Base-by-base conservation (phyloP, 2,329 filamentous ascomycete genomes). In the Sporothrix pseudoabietina region DNA sequence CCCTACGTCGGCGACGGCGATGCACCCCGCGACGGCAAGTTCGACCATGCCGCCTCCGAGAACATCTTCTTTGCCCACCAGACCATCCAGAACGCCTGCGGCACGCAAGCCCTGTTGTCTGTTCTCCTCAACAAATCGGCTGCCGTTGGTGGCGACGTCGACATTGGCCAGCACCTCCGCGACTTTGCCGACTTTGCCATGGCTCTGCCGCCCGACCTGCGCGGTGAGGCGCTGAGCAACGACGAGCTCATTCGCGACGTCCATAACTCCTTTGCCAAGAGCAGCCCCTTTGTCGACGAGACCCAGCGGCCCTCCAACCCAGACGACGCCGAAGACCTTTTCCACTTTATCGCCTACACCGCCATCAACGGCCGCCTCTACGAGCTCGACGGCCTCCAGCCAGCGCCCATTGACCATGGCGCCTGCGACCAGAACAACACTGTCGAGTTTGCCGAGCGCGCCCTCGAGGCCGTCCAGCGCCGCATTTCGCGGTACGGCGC, bases 21-120 rank as follows among this genome's bases (percentile, higher is more conserved):
- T 71, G 87, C 87, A 61, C 94, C 94, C 0, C 88, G 90, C 76
- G 94, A 98, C 81, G 96, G 96, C 75, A 86, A 84, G 47, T 97
- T 93, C 82, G 94, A 98, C 83, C 85, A 89, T 77, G 86, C 85
- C 19, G 93, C 94, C 16, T 85, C 92, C 22, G 90, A 94, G 75
- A 86, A 88, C 75, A 87, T 97, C 78, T 99, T 97, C 87, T 99
- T 99, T 83, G 96, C 96, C 4, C 90, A 91, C 41, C 96, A 99
- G 84, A 98, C 95, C 4, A 99, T 99, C 81, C 95, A 98, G 83
- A 99, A 99, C 82, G 96, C 96, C 8, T 99, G 96, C 83, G 96
- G 94, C 61, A 99, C 96, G 19, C 96, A 99, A 82, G 96, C 96
- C 3, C 89, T 99, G 65, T 88, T 99, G 55, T 96, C 92, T 71